Conservation (phyloP, 2,329 filamentous ascomycete genomes). For the Raffaelea ambrosiae region DNA sequence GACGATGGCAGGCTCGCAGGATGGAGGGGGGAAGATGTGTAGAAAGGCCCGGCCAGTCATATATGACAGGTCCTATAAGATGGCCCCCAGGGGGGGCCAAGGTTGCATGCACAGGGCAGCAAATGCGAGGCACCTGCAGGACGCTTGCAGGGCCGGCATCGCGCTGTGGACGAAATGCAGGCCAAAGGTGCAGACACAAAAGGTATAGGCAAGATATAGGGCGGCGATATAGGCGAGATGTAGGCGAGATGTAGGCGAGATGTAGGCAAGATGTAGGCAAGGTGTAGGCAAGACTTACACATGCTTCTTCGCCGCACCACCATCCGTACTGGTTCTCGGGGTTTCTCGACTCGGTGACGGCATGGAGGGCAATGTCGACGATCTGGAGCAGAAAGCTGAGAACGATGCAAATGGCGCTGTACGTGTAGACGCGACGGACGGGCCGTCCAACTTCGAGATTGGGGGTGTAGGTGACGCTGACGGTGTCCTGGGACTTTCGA, state of each 20-base stretch:
- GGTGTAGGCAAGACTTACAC: slow-evolving; percentile 18
- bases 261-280: not conserved
- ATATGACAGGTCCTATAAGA: too few relatives aligned
- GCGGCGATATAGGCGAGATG: not conserved
- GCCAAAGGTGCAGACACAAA: too few relatives aligned
- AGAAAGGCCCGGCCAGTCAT: too few relatives aligned
- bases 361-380: slow-evolving; percentile 64
- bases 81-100: too few relatives aligned
- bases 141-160: too few relatives aligned
- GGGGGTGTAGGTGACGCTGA: slow-evolving; percentile 1
- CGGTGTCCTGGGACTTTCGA: slow-evolving; percentile 34
- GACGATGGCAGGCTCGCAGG: too few relatives aligned
- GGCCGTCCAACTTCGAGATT: slow-evolving; percentile 50
- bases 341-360: slow-evolving; percentile 51
- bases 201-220: too few relatives aligned
- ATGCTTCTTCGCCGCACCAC: slow-evolving; percentile 65
- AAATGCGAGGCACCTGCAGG: not conserved
- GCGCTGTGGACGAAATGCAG: too few relatives aligned
- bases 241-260: not conserved
- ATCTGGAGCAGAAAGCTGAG: slow-evolving; percentile 70
- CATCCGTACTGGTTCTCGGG: slow-evolving; percentile 40
- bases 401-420: slow-evolving; percentile 61
- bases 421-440: slow-evolving; percentile 66
- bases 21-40: too few relatives aligned
- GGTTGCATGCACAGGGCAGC: not conserved